These are phyloP conservation scores for Mycosphaerella arachidis DNA, from an alignment of 2,329 filamentous ascomycete species.

Conservation along the genomic window DNA sequence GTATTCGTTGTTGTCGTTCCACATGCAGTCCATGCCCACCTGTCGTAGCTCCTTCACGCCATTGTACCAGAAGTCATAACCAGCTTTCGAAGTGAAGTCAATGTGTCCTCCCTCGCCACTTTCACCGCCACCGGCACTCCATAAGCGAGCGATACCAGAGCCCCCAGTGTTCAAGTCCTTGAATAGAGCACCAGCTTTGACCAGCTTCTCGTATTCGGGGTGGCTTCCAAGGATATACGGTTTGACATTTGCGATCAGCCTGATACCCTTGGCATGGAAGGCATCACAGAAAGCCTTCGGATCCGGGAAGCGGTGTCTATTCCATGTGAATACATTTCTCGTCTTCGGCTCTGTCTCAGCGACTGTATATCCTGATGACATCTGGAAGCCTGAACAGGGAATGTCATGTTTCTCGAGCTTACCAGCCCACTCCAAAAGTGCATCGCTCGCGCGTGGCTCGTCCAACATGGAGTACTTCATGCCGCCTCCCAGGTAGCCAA, in stretches of 20 bases:
- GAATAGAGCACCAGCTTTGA: slow-evolving; percentile 59
- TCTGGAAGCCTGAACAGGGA: slow-evolving; percentile 66
- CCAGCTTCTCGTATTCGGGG: slow-evolving; percentile 60
- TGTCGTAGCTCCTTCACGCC: slow-evolving; percentile 59
- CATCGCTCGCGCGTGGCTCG: slow-evolving; percentile 52
- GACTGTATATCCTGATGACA: slow-evolving; percentile 69
- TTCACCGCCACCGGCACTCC: slow-evolving; percentile 68
- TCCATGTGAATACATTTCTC: slow-evolving; percentile 69
- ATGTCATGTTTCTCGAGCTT: slow-evolving; percentile 63
- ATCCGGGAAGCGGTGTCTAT: slow-evolving; percentile 63
- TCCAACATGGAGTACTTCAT: slow-evolving; percentile 58
- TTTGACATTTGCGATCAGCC: slow-evolving; percentile 68
- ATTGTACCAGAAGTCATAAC: slow-evolving; percentile 68
- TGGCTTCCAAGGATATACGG: slow-evolving; percentile 66
- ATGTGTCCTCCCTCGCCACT: slow-evolving; percentile 67
- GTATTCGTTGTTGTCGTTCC: slow-evolving; percentile 79
- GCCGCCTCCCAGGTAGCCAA: slow-evolving; percentile 68
- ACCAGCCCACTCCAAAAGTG: slow-evolving; percentile 56
- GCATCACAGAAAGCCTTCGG: slow-evolving; percentile 59
- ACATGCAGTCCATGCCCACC: slow-evolving; percentile 66
- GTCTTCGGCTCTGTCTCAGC: slow-evolving; percentile 64
- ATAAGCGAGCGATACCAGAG: slow-evolving; percentile 58
- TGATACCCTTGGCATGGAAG: slow-evolving; percentile 61
- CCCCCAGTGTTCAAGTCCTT: slow-evolving; percentile 47
- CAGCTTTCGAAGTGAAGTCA: slow-evolving; percentile 65